These are phyloP conservation scores for Oropetium thomaeum DNA, from an alignment of 176 grass and related monocot species.

Conservation along the genomic window DNA sequence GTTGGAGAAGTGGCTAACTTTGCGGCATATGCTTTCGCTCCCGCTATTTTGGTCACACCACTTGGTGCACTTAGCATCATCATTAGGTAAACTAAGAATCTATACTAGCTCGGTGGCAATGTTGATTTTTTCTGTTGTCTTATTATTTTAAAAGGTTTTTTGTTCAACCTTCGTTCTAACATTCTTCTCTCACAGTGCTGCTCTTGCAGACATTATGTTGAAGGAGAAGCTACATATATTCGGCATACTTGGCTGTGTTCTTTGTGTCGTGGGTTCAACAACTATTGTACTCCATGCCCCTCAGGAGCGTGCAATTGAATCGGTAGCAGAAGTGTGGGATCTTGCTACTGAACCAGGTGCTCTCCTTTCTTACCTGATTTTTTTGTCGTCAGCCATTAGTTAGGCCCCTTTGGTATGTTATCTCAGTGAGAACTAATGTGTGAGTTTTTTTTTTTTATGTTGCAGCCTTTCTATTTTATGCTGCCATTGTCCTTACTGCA, in stretches of 20 bases:
- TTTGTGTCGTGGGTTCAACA: constrained; percentile 97
- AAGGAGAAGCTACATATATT: constrained; percentile 92
- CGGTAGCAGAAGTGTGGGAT: constrained; percentile 90
- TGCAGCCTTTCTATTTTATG: constrained; percentile 87
- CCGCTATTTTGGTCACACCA: constrained; percentile 94
- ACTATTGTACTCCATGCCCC: constrained; percentile 98
- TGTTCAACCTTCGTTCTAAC: constrained; percentile 2
- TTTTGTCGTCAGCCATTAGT: not conserved
- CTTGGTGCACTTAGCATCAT: constrained; percentile 97
- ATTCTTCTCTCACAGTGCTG: constrained; percentile 58
- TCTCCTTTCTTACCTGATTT: not conserved
- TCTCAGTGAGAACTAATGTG: constrained; percentile 27
- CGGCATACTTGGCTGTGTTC: constrained; percentile 84
- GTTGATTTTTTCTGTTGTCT: constrained; percentile 3
- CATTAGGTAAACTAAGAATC: constrained; percentile 55
- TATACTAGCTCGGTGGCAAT: not conserved
- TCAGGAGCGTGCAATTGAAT: constrained; percentile 85
- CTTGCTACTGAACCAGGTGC: constrained; percentile 96
- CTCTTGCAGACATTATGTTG: constrained; percentile 86
- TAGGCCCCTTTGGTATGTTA: not conserved
- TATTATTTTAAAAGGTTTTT: not conserved
- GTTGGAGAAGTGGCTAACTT: constrained; percentile 98
- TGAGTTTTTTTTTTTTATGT: not conserved
- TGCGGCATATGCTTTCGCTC: constrained; percentile 97
- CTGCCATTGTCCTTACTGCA: constrained; percentile 53